Conservation (phyloP, 176 grass and related monocot genomes). For the Eragrostis curvula region DNA sequence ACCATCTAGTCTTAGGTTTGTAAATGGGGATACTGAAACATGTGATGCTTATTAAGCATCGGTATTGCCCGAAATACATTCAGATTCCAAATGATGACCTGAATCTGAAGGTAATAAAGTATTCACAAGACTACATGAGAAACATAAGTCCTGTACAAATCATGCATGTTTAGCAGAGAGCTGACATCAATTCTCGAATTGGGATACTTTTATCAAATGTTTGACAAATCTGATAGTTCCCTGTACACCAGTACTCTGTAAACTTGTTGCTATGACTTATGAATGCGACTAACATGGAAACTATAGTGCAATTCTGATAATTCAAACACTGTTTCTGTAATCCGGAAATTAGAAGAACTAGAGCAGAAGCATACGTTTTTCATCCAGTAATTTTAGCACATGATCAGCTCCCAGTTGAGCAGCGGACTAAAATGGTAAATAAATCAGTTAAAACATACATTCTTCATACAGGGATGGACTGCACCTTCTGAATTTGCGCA, state of each 20-base stretch:
- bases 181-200: background rate
- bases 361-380: no score
- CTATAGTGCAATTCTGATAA: background rate
- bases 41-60: conserved; percentile 2
- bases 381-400: no score
- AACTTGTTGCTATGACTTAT: conserved; percentile 2
- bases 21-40: background rate
- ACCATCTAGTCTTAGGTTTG: conserved; percentile 1
- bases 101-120: conserved; percentile 10
- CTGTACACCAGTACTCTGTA: background rate
- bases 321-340: background rate
- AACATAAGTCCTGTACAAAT: background rate
- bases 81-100: conserved; percentile 17
- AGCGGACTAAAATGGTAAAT: no score
- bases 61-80: background rate
- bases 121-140: background rate
- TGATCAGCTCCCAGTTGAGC: no score
- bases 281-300: background rate
- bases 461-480: no score
- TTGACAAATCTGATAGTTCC: conserved; percentile 16
- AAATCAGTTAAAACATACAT: no score
- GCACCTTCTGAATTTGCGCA: no score
- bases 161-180: background rate
- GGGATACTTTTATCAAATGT: background rate
- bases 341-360: background rate